A percentile compares a stretch with the other conserved stretches of the same genome.
phyloP scores from a whole-genome alignment of 108 stramenopile genomes.

The Discostella pseudostelligera region DNA sequence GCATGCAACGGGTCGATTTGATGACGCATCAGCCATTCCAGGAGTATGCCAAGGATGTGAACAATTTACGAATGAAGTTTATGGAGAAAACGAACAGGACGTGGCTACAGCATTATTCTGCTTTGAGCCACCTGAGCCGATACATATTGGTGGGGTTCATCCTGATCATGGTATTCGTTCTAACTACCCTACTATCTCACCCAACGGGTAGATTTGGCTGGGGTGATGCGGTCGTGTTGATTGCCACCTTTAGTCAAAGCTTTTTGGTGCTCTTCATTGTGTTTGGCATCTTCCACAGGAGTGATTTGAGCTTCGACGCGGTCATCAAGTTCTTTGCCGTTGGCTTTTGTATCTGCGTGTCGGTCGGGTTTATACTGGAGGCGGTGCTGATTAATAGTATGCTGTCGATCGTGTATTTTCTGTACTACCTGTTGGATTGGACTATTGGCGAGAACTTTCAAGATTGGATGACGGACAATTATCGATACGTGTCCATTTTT shows the following conservation, averaged over 20 bases:
- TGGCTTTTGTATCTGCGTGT: conserved; percentile 79
- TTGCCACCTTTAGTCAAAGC: conserved; percentile 77
- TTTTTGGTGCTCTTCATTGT: conserved; percentile 75
- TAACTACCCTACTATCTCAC: conserved; percentile 59
- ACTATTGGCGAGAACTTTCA: conserved; percentile 54
- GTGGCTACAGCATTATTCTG: conserved; percentile 66
- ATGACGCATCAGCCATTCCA: conserved; percentile 87
- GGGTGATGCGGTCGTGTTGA: conserved; percentile 69
- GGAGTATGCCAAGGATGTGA: conserved; percentile 81
- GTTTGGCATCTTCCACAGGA: conserved; percentile 84
- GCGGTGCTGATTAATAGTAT: conserved; percentile 62
- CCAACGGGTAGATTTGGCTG: conserved; percentile 67
- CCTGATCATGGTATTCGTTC: conserved; percentile 32
- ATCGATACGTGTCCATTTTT: conserved; percentile 59
- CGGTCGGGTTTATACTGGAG: conserved; percentile 75
- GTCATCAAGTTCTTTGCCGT: conserved; percentile 87
- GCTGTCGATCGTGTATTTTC: conserved; percentile 37
- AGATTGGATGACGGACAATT: conserved; percentile 55
- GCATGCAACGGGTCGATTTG: conserved; percentile 76
- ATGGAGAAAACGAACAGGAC: conserved; percentile 60
- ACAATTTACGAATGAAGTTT: conserved; percentile 67
- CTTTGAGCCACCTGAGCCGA: conserved; percentile 68
- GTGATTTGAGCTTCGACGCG: conserved; percentile 85
- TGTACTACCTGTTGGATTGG: conserved; percentile 45
- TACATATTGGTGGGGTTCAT: conserved; percentile 65